Evolutionary conservation across 805 yeast genomes (phyloP), one percentile per base, ranked within the genome.

Genomic region (Blastobotrys muscicola): DNA sequence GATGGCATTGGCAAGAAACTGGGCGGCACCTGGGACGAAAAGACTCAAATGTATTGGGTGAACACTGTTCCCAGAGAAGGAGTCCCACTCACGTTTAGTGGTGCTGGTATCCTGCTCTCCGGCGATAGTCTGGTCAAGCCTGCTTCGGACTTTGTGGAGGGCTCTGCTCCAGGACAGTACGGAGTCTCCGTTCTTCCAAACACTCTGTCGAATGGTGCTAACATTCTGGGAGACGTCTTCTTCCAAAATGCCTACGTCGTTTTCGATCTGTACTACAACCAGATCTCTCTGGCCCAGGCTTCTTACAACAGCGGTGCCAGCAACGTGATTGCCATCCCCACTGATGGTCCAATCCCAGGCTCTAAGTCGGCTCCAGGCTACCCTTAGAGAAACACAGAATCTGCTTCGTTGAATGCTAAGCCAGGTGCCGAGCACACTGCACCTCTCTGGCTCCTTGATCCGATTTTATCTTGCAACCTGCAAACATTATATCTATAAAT

Each of bases 171-270:
- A 4, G 26, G 26, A 20, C 26, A 20, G 26, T 20, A 20, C 26
- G 26, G 4, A 6, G 6, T 20, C 26, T 6, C 26, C 4, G 26
- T 20, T 20, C 26, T 20, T 20, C 6, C 26, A 20, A 20, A 57
- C 51, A 8, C 44, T 47, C 26, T 59, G 44, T 9, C 26, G 6
- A 6, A 4, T 20, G 26, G 26, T 20, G 4, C 4, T 6, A 40
- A 20, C 30, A 11, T 39, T 61, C 34, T 82, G 29, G 89, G 89
- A 14, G 85, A 79, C 56, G 68, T 71, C 42, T 72, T 81, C 56
- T 63, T 82, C 46, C 68, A 82, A 45, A 69, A 72, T 33, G 80
- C 80, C 3, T 82, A 82, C 55, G 70, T 75, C 15, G 85, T 80
- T 10, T 78, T 72, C 58, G 82, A 82, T 56, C 62, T 79, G 41